Percentiles rank a stretch among this genome's conserved stretches.
These are phyloP conservation scores for Graphium sp. DNA, from an alignment of 2,329 filamentous ascomycete genomes.

Conservation along the genomic window DNA sequence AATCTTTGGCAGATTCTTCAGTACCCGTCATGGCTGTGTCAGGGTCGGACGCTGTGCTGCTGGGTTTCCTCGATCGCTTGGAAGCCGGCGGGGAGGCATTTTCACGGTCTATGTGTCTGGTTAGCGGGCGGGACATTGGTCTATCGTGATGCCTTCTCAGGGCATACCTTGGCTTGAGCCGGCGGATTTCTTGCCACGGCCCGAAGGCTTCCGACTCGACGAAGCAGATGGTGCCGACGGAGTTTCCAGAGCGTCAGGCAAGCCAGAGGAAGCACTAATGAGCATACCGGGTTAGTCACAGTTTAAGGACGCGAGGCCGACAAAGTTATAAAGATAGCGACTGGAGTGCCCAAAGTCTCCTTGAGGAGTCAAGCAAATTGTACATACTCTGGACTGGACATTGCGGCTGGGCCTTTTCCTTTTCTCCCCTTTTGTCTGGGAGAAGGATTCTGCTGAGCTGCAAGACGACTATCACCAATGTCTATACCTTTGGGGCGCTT, in stretches of 20 bases:
- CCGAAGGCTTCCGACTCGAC: conserved; percentile 58
- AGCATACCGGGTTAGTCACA: too few species aligned
- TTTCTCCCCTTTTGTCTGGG: conserved; percentile 1
- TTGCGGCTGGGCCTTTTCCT: conserved; percentile 38
- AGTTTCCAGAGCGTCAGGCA: conserved; percentile 43
- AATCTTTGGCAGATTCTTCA: conserved; percentile 32
- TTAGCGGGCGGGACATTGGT: too few species aligned
- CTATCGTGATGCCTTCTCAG: conserved; percentile 13
- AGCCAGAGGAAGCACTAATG: conserved; percentile 22
- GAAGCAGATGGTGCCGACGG: conserved; percentile 39
- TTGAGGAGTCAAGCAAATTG: too few species aligned
- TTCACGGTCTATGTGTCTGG: too few species aligned
- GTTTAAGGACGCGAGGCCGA: too few species aligned
- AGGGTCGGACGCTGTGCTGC: conserved; percentile 33
- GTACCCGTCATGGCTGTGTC: conserved; percentile 58
- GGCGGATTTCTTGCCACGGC: conserved; percentile 48
- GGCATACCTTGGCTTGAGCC: conserved; percentile 16
- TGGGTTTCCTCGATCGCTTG: conserved; percentile 35
- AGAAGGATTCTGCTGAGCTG: conserved; percentile 3
- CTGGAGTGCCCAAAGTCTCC: too few species aligned
- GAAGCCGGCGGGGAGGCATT: conserved; percentile 19
- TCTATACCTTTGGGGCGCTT: conserved; percentile 11
- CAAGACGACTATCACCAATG: conserved; percentile 4
- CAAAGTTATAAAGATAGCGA: too few species aligned
- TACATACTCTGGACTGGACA: conserved; percentile 61